Base-by-base conservation (phyloP, 1,284 basidiomycete species). In the Jaminaea rosea region DNA sequence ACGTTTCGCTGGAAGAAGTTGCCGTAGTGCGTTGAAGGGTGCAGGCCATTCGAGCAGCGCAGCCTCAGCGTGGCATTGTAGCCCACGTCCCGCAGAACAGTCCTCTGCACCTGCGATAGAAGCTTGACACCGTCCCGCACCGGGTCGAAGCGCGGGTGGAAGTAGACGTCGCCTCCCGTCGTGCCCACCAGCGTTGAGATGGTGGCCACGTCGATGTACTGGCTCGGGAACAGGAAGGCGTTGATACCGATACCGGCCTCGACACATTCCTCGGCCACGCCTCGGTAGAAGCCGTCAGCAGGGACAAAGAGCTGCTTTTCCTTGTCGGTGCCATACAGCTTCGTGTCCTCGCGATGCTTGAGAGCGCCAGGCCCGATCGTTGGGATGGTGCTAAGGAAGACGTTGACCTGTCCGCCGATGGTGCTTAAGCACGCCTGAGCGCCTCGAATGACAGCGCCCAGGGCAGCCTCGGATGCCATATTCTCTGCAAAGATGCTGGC, bases 161-260 rank as follows among this genome's bases (percentile, higher is more conserved):
- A 94, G 76, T 85, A 92, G 1, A 93, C 71, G 55, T 94, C 89
- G 17, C 94, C 94, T n/a, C 94, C 94, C 0, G 89, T 91, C 15
- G 84, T 73, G 0, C 82, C 83, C 0, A 86, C 75, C 5, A 91
- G 79, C 1, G 81, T 68, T 65, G 63, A 72, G 53, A 99, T 83
- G 1, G 87, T 88, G 1, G 86, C 93, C 1, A 91, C 78, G 75
- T 98, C 93, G 60, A 90, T 85, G 63, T 84, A 86, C 72, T 83
- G 83, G 55, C 78, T 82, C 48, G 88, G 88, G 53, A 88, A 88
- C 31, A 96, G 78, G 76, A 94, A 93, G 74, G 90, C 79, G 70
- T 85, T 92, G 56, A 96, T 83, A 1, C 90, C 93, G 32, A 98
- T 81, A 15, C 94, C 94, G 47, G 86, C 83, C 58, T 90, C 85